Conservation (phyloP, 345 rosid genomes). For the Dovyalis caffra region DNA sequence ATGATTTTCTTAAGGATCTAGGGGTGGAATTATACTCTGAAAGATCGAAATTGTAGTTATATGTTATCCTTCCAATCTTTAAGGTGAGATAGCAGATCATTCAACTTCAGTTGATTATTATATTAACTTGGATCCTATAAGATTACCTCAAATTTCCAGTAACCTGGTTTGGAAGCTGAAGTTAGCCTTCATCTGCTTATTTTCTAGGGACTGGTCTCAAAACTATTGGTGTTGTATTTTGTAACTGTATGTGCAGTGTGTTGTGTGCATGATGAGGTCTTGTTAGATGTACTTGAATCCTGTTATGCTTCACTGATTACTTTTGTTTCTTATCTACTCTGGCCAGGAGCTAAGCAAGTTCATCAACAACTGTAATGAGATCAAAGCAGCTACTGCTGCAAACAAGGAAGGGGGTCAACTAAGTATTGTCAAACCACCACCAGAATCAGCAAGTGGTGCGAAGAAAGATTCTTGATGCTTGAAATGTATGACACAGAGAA, state of each 20-base stretch:
- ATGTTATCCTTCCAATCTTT: background rate
- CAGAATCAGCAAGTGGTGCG: conserved; percentile 35
- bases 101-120: background rate
- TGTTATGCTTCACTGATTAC: background rate
- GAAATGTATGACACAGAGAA: background rate
- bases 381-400: conserved; percentile 75
- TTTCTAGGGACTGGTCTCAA: background rate
- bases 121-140: background rate
- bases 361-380: conserved; percentile 84
- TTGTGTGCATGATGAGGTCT: background rate
- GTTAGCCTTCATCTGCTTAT: background rate
- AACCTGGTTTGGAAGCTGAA: background rate
- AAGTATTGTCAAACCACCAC: conserved; percentile 49
- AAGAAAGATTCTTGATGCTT: conserved; percentile 28
- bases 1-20: background rate
- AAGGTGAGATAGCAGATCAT: background rate
- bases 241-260: background rate
- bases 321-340: background rate
- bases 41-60: background rate
- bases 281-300: background rate
- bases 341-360: conserved; percentile 79
- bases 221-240: background rate
- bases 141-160: background rate
- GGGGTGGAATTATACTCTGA: background rate
- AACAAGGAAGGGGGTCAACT: conserved; percentile 80